Conservation (phyloP, 2,329 filamentous ascomycete species). For the Calonectria honghensis region DNA sequence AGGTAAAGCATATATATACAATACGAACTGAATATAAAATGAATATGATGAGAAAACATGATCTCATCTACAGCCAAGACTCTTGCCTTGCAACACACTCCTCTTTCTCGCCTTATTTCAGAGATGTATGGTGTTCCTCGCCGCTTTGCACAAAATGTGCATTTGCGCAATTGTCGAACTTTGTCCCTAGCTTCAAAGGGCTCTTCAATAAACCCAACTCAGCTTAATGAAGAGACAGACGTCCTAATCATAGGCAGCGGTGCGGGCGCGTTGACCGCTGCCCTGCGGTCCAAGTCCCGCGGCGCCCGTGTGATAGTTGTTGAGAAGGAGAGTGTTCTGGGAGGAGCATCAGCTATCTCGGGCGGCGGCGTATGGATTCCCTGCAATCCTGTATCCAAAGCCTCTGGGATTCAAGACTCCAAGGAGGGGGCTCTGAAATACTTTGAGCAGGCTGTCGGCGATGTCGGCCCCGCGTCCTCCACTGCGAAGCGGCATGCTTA, state of each 20-base stretch:
- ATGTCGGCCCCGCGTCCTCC: not conserved
- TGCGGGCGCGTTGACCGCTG: conserved; percentile 1
- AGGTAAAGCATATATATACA: not conserved
- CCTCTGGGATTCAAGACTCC: not conserved
- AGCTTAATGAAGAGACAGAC: conserved; percentile 10
- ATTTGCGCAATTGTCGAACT: conserved; percentile 6
- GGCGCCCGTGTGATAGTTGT: conserved; percentile 5
- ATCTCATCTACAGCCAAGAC: too few species aligned
- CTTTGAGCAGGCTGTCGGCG: conserved; percentile 8
- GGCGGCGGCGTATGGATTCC: conserved; percentile 10
- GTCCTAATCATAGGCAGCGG: conserved; percentile 6
- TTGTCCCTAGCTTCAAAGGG: not conserved
- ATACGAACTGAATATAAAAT: too few species aligned
- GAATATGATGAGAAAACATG: not conserved
- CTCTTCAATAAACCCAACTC: too few species aligned
- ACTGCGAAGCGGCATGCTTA: not conserved
- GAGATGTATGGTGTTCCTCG: not conserved
- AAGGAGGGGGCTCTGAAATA: conserved; percentile 17
- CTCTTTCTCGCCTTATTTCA: too few species aligned
- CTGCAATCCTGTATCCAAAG: conserved; percentile 4
- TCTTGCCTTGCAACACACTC: not conserved
- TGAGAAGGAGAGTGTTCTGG: conserved; percentile 15
- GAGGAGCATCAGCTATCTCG: conserved; percentile 14
- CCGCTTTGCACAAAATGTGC: not conserved
- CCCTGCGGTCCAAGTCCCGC: not conserved